Evolutionary conservation across 2,329 filamentous ascomycete genomes (phyloP), one percentile per base, ranked within the genome.

Genomic region (Hansfordia pulvinata): DNA sequence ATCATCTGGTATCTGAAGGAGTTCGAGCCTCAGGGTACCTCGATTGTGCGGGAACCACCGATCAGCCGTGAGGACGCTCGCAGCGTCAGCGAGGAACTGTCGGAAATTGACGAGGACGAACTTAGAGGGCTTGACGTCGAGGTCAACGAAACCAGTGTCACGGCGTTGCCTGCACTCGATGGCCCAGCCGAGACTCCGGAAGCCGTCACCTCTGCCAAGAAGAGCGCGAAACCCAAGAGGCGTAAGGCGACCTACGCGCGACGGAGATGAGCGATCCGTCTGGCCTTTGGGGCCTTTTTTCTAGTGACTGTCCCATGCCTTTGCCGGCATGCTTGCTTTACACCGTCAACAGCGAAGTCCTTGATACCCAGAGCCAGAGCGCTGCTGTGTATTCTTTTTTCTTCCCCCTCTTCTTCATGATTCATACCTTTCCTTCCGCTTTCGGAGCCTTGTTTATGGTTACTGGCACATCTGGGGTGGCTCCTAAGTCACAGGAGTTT

Each of bases 71-170:
- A 86, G 29, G 72, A 79, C 1, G 53, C 62, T 19, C 57, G 66
- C 16, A 60, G 58, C 39, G 74, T 88, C 51, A 92, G 82, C 41
- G 86, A 93, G 50, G 82, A 88, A 39, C 63, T 94, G 13, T 92
- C 81, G 30, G 88, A 94, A 45, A 74, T 94, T 47, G 86, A 93
- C 41, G 86, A 94, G 37, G 85, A 92, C 27, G 83, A 88, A 53
- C 61, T 93, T 31, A 76, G 81, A 41, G 82, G 78, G 18, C 57
- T 84, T 18, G 63, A 57, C 18, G 58, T 61, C 25, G 65, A 69
- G 35, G 56, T 70, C 17, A 62, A 64, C 36, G 58, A 64, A 28
- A 49, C 51, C 32, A 60, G 52, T 14, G 58, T 59, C 28, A 56
- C 51, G 8, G 54, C 54, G 4, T 55, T 54, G n/a, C 41, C 42